Conservation (phyloP, 192 early-diverging fungal species). For the Backusella parvicylindrica region DNA sequence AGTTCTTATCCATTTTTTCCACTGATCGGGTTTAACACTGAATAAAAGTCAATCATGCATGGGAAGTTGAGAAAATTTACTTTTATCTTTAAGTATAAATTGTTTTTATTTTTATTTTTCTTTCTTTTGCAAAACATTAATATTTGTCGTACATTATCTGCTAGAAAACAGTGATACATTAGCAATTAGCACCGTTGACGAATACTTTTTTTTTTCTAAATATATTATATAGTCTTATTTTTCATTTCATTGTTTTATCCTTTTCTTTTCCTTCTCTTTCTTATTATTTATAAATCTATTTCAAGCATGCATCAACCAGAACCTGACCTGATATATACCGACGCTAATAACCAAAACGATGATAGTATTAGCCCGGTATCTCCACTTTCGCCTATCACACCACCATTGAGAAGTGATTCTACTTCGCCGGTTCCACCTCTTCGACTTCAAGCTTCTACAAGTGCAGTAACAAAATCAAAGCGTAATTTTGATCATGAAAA, state of each 20-base stretch:
- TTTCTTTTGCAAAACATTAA: not conserved
- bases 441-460: not conserved
- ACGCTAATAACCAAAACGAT: not conserved
- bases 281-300: not conserved
- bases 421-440: not conserved
- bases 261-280: not conserved
- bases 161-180: not conserved
- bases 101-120: not conserved
- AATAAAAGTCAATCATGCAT: not conserved
- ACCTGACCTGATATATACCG: not conserved
- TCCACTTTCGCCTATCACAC: not conserved
- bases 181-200: not conserved
- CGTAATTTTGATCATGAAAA: not conserved
- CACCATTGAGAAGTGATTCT: not conserved
- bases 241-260: not conserved
- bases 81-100: not conserved
- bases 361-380: not conserved
- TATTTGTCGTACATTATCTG: not conserved
- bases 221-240: not conserved
- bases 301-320: not conserved
- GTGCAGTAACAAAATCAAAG: not conserved
- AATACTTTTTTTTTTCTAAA: not conserved
- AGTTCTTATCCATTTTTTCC: not conserved
- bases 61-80: not conserved
- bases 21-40: not conserved